A percentile compares a stretch with the other conserved stretches of the same genome.
Evolutionary conservation across 192 early-diverging fungal genomes (phyloP).

Genomic region (Coemansia sp.): DNA sequence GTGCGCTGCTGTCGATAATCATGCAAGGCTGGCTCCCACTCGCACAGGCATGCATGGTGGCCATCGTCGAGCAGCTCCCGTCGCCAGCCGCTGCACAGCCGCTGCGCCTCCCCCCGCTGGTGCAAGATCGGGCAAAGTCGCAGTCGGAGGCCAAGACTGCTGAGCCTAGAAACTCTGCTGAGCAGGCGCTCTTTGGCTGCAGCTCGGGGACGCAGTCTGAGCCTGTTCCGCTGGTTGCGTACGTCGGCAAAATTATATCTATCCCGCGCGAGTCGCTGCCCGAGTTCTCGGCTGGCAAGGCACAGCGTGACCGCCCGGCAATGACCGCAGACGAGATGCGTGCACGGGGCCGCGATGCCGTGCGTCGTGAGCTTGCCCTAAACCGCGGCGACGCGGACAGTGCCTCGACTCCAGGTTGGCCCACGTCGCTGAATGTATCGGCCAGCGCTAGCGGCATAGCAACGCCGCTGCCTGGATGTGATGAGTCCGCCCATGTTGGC

Average conservation of each 20-base stretch:
- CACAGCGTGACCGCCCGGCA: constrained; percentile 59
- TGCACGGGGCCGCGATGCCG: constrained; percentile 60
- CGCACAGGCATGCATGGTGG: constrained; percentile 77
- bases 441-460: constrained; percentile 26
- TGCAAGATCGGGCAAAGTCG: constrained; percentile 50
- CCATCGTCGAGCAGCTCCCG: constrained; percentile 86
- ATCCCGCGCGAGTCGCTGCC: constrained; percentile 75
- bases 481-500: constrained; percentile 3
- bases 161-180: constrained; percentile 57
- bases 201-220: constrained; percentile 42
- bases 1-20: constrained; percentile 70
- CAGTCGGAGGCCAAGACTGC: constrained; percentile 25
- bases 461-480: constrained; percentile 10
- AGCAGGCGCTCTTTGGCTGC: constrained; percentile 75
- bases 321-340: constrained; percentile 87
- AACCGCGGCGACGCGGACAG: constrained; percentile 25
- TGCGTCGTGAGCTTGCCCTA: constrained; percentile 45
- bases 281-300: constrained; percentile 26
- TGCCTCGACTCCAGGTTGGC: constrained; percentile 21
- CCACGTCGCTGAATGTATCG: constrained; percentile 15
- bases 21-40: constrained; percentile 96
- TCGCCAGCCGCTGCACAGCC: constrained; percentile 78
- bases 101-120: constrained; percentile 71
- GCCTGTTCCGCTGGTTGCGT: constrained; percentile 71
- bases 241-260: constrained; percentile 93